Evolutionary conservation across 1,139 yeast genomes (phyloP), one percentile per base, ranked within the genome.

Genomic region (Hansenula lynferdii): DNA sequence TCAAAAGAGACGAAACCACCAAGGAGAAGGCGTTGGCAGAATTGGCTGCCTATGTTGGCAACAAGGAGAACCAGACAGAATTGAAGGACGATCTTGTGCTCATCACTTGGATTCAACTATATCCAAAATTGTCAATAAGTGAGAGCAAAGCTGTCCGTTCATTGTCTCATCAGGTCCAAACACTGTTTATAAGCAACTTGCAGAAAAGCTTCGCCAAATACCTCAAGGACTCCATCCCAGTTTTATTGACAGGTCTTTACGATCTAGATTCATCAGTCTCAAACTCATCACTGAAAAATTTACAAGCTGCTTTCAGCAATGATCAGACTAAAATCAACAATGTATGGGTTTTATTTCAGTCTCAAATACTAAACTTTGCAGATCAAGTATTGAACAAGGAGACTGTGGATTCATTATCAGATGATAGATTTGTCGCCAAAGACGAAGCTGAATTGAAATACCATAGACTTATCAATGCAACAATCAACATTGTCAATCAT

Each of bases 1-100:
- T 81, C 55, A 90, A 89, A 58, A 78, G 85, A 54, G 96, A 89
- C 53, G 72, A 84, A 12, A 80, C 78, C 18, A 92, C 98, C 0
- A 85, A 81, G 54, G 96, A 87, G 51, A 85, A 82, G 54, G 89
- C 95, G 0, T 64, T 87, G 26, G 60, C 51, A 10, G 95, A 85
- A 28, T 61, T 90, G 25, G 43, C 53, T 2, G 48, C 51, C 2
- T 50, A 62, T 16, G 49, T 72, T 6, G 50, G 48, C 3, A 56
- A 57, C n/a, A 43, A 58, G 6, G 54, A 60, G 4, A 55, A 57
- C 4, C 51, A 58, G 5, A 52, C 56, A 9, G 53, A 52, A 21
- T 62, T 65, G 35, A 60, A 61, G 20, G 73, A 77, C 44, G 81
- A 82, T 34, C 49, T 75, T 42, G 70, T 74, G 3, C 54, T 80